Evolutionary conservation across 257 asterid species (phyloP), one percentile per base, ranked within the genome.

Genomic region (Cynanchum wilfordii): DNA sequence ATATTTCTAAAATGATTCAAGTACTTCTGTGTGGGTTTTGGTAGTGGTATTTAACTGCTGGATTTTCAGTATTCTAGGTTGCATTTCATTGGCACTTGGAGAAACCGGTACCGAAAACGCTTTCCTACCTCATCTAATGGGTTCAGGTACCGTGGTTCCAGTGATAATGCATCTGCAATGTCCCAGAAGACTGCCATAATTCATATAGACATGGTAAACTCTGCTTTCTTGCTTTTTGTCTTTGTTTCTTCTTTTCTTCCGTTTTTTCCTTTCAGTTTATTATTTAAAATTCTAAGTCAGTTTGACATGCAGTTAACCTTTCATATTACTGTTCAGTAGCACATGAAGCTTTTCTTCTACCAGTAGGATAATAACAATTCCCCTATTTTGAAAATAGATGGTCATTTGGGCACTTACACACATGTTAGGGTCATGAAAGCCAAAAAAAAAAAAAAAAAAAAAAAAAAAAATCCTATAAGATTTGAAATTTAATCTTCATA

Each of bases 41-140:
- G 42, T 25, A 51, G 15, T 25, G 38, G 63, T 73, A 12, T 71
- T 51, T 64, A 69, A 69, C 65, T 75, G 19, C 74, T 75, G 51
- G 42, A 33, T 69, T 84, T 82, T 30, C 96, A 94, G 99, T 82
- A 82, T 79, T 94, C 99, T 72, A 88, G 99, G 87, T 86, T 94
- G 89, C 99, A 92, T 81, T 95, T 95, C 77, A 95, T 95, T 79
- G 99, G 99, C 73, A 88, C 98, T 75, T 94, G 99, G 98, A 94
- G 96, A 84, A 89, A 85, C 82, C 86, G 99, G 63, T 94, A 91
- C 57, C 92, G 98, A 71, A 92, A 90, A 75, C 96, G 89, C 69
- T 92, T 88, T 78, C 87, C 86, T 65, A 77, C 72, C 79, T 72
- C 75, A 52, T 79, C 87, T 72, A 74, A 71, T 83, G 86, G 81